These are phyloP conservation scores for Vigna reflexopilosa DNA, from an alignment of 306 rosid genomes.

Conservation along the genomic window DNA sequence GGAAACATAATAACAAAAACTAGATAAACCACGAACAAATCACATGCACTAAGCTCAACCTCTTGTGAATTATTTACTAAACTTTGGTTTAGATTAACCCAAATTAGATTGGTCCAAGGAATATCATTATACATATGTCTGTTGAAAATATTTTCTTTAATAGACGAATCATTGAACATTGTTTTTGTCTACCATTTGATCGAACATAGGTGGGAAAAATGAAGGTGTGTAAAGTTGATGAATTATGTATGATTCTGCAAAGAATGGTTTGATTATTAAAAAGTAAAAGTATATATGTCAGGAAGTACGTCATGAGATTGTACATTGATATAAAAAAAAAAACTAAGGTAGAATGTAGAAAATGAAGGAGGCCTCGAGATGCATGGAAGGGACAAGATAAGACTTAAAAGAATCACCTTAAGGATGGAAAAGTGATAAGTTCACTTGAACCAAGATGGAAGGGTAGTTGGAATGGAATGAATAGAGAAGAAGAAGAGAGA, in stretches of 20 bases:
- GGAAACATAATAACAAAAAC: too few relatives aligned
- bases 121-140: too few relatives aligned
- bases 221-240: too few relatives aligned
- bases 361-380: constrained; percentile 61
- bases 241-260: too few relatives aligned
- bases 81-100: neutral
- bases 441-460: constrained; percentile 56
- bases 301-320: constrained; percentile 9
- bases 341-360: constrained; percentile 26
- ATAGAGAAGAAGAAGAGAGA: neutral
- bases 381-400: constrained; percentile 49
- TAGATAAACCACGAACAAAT: too few relatives aligned
- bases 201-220: too few relatives aligned
- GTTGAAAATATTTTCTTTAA: too few relatives aligned
- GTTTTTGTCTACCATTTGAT: too few relatives aligned
- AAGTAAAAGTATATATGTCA: too few relatives aligned
- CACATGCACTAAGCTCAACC: neutral
- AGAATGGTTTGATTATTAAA: too few relatives aligned
- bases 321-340: neutral
- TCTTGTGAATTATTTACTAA: neutral
- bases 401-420: constrained; percentile 30
- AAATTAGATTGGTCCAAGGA: too few relatives aligned
- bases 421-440: constrained; percentile 10
- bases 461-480: neutral
- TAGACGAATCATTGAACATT: too few relatives aligned